These are phyloP conservation scores for Camelina hispida DNA, from an alignment of 345 rosid genomes.

Conservation along the genomic window DNA sequence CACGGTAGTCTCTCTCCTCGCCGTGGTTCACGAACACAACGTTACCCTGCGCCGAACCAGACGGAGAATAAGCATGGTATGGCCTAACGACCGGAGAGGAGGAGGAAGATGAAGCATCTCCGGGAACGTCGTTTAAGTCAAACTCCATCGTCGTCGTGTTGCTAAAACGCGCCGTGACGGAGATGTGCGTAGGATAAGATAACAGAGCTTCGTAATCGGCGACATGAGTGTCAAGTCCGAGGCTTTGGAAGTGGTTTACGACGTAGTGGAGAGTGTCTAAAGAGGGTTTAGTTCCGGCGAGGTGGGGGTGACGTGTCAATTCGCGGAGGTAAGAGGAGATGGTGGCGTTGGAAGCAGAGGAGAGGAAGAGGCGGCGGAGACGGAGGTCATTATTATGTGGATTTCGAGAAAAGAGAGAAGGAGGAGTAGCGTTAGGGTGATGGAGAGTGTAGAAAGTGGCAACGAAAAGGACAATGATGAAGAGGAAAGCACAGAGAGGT, in stretches of 20 bases:
- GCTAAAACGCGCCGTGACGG: conserved; percentile 58
- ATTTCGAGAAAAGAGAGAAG: conserved; percentile 27
- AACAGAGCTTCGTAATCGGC: conserved; percentile 64
- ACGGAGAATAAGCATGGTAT: conserved; percentile 95
- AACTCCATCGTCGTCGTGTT: conserved; percentile 52
- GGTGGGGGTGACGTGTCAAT: conserved; percentile 79
- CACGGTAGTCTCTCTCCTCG: conserved; percentile 70
- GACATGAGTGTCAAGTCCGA: conserved; percentile 59
- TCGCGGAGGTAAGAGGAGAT: conserved; percentile 77
- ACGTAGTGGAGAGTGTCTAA: conserved; percentile 61
- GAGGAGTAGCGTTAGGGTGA: conserved; percentile 42
- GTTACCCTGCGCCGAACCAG: conserved; percentile 63
- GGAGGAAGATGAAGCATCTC: neutral
- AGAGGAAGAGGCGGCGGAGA: conserved; percentile 66
- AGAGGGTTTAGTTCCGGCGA: conserved; percentile 82
- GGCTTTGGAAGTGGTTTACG: conserved; percentile 59
- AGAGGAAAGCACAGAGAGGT: conserved; percentile 55
- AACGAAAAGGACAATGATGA: conserved; percentile 58
- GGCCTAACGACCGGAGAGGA: conserved; percentile 54
- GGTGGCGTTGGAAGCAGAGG: conserved; percentile 70
- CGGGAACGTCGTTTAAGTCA: conserved; percentile 49
- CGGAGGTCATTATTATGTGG: conserved; percentile 46
- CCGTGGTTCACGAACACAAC: conserved; percentile 82
- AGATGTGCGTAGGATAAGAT: conserved; percentile 69
- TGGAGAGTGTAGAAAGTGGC: conserved; percentile 58